Evolutionary conservation across 108 stramenopile genomes (phyloP).

Genomic region (Nitzschia sp.): DNA sequence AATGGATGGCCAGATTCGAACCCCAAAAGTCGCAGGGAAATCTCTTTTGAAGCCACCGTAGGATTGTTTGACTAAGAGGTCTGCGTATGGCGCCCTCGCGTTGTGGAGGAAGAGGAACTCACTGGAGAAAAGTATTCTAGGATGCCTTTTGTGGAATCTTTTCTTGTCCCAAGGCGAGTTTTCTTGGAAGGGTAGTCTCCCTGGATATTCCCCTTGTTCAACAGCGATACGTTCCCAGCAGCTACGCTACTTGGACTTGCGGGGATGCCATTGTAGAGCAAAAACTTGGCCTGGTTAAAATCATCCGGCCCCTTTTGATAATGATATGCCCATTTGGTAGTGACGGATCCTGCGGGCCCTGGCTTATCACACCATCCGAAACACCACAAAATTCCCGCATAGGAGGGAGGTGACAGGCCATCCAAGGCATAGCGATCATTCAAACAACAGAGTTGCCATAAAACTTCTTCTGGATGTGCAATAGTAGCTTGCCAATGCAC

Average conservation of each 20-base stretch:
- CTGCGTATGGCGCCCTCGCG: no score
- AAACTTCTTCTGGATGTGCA: slow-evolving; percentile 10
- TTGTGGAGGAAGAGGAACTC: no score
- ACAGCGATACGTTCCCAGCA: no score
- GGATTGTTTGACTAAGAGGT: no score
- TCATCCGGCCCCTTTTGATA: slow-evolving; percentile 42
- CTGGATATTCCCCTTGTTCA: no score
- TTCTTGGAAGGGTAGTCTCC: no score
- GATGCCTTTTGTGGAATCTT: no score
- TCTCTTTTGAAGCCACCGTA: no score
- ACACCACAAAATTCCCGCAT: slow-evolving; percentile 79
- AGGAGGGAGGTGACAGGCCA: slow-evolving; percentile 73
- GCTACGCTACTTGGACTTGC: not conserved
- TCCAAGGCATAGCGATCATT: slow-evolving; percentile 82
- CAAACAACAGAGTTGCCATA: slow-evolving; percentile 46
- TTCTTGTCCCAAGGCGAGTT: no score
- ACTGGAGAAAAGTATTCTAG: no score
- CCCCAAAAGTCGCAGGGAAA: no score
- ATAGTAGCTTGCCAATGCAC: slow-evolving; percentile 47
- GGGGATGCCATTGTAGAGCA: not conserved
- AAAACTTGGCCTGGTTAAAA: slow-evolving; percentile 20
- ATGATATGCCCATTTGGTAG: slow-evolving; percentile 39
- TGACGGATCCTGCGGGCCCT: slow-evolving; percentile 20
- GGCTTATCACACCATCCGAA: slow-evolving; percentile 76
- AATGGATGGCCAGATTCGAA: no score